Base-by-base conservation (phyloP, 441 rosid species). In the Aleurites moluccanus region DNA sequence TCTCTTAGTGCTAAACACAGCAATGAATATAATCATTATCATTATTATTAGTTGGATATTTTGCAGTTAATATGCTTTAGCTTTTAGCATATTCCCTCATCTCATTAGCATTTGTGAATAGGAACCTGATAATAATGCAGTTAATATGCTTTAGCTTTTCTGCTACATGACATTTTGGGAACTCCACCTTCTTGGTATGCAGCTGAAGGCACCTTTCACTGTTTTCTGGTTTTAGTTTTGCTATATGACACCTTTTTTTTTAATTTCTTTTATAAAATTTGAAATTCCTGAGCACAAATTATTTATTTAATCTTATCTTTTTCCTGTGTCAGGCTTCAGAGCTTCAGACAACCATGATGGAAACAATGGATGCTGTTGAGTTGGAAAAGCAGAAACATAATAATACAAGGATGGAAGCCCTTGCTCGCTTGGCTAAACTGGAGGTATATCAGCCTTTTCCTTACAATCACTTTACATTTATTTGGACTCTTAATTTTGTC, bases 311-410 rank as follows among this genome's bases (percentile, higher is more conserved):
- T 64, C 16, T 69, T 67, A 20, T 23, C 47, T 63, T 9, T 72
- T 80, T 56, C 50, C 76, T 79, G 45, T 28, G 21, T 75, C 80
- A 93, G 99, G 99, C 97, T 82, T 88, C 96, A 0, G 92, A 95
- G 73, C 88, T 95, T 79, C 99, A 95, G 83, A 86, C 93, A 67
- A 91, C 89, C 57, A 92, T 80, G 90, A 92, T 95, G 91, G 96
- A 92, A 86, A 92, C 91, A 38, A 88, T 95, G 91, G 92, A 92
- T 16, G 99, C 98, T 77, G 97, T 82, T 77, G 99, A 92, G 45
- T 60, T 88, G 78, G 98, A 95, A 84, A 92, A 92, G 84, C 92
- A 88, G 87, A 95, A 93, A 77, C 99, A 95, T 85, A 95, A 92
- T 70, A 91, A 89, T 76, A 95, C 99, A 72, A 90, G 98, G 86